Evolutionary conservation across 2,329 filamentous ascomycete species (phyloP), one percentile per base, ranked within the genome.

Genomic region (Xylaria sp.): DNA sequence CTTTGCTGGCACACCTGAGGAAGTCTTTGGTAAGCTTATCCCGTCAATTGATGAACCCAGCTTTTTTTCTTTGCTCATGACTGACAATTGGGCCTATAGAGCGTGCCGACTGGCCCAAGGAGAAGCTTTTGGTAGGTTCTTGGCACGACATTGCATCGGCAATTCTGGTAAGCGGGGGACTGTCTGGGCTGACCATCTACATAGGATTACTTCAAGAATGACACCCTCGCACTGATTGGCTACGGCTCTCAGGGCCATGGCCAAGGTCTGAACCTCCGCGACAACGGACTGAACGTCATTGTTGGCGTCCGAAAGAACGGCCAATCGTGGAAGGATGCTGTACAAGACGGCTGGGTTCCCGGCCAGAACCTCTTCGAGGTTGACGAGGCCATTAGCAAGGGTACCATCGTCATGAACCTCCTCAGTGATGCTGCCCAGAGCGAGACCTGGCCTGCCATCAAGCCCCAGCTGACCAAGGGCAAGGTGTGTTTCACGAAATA

Each of bases 351-450:
- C 85, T 99, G 96, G 96, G 91, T 98, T 67, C 92, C 93, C 80
- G 96, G 94, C 84, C 97, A 95, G 89, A 99, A 97, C 90, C 90
- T 99, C 77, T 99, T 99, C 86, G 95, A 97, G 79, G 92, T 99
- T 77, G 94, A 97, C 80, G 94, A 97, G 86, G 96, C 96, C 82
- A 97, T 99, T 85, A 85, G 88, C 81, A 92, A 91, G 83, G 93
- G 95, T 81, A 94, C 94, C 84, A 93, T 98, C 82, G 82, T 99
- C 89, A 99, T 99, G 96, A 99, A 99, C 91, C 88, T 99, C 77
- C 93, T 99, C 84, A 93, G 90, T 82, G 96, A 99, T 82, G 96
- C 96, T 79, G 96, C 96, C 77, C 96, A 99, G 90, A 94, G 90
- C 79, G 96, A 98, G 92, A 99, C 96, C 73, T 99, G 96, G 96